Conservation (phyloP, 768 basidiomycete species). For the Flagelloscypha sp. region DNA sequence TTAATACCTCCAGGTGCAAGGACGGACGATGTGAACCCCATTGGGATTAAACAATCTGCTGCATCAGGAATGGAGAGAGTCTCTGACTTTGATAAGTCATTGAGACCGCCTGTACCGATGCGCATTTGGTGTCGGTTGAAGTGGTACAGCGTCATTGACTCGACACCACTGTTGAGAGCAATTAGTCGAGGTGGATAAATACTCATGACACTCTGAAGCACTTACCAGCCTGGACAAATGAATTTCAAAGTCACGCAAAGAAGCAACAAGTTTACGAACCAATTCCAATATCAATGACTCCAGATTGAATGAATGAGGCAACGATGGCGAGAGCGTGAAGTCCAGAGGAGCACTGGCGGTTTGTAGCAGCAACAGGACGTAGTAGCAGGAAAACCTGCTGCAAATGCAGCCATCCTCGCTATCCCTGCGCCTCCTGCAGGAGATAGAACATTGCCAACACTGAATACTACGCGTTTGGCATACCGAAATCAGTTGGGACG, state of each 20-base stretch:
- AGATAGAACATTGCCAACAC: conserved; percentile 43
- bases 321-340: conserved; percentile 47
- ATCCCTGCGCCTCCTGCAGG: conserved; percentile 41
- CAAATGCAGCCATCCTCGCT: conserved; percentile 45
- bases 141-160: conserved; percentile 30
- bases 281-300: conserved; percentile 53
- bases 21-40: conserved; percentile 64
- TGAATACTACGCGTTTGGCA: conserved; percentile 18
- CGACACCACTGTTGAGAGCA: no score
- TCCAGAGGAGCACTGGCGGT: conserved; percentile 49
- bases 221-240: conserved; percentile 3
- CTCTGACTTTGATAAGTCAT: no score
- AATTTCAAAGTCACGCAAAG: neutral
- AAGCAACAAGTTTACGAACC: conserved; percentile 33
- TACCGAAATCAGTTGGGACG: conserved; percentile 5
- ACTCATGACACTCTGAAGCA: conserved; percentile 28
- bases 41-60: conserved; percentile 35
- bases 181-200: no score
- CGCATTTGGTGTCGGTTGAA: conserved; percentile 35
- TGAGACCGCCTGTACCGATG: no score
- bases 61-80: conserved; percentile 32
- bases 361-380: conserved; percentile 44
- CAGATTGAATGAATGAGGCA: conserved; percentile 42
- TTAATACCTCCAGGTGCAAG: no score
- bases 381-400: conserved; percentile 46